Conservation (phyloP, 768 basidiomycete genomes). For the Leccinum barrowsii region DNA sequence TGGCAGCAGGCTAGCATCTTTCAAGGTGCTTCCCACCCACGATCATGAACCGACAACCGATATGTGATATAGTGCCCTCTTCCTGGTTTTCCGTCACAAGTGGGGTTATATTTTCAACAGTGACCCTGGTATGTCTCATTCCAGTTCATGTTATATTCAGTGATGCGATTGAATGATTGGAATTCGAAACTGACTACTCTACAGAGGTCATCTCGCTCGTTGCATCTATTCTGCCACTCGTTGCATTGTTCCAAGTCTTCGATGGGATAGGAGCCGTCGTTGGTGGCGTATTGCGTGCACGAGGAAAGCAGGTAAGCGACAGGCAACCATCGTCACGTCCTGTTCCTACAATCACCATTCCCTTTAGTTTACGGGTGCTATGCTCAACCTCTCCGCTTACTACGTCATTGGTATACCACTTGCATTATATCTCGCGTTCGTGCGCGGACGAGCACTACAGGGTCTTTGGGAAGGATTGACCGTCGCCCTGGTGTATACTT, state of each 20-base stretch:
- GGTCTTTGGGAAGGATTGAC: constrained; percentile 89
- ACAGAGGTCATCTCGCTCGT: constrained; percentile 46
- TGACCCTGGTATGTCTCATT: constrained; percentile 45
- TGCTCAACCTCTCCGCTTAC: constrained; percentile 63
- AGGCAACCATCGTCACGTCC: neutral
- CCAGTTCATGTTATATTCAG: neutral
- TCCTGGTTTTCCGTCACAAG: constrained; percentile 55
- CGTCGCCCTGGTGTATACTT: constrained; percentile 61
- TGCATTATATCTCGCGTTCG: constrained; percentile 76
- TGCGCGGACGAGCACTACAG: constrained; percentile 48
- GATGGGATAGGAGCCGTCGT: constrained; percentile 71
- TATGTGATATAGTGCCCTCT: constrained; percentile 40
- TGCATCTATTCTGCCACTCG: constrained; percentile 67
- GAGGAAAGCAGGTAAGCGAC: constrained; percentile 63
- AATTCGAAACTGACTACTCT: neutral
- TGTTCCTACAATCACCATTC: neutral
- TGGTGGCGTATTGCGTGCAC: constrained; percentile 76
- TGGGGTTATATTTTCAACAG: constrained; percentile 78
- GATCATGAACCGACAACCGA: neutral
- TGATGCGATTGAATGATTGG: neutral
- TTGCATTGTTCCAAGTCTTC: constrained; percentile 81
- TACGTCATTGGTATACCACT: constrained; percentile 83
- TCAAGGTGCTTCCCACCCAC: neutral
- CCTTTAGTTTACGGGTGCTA: constrained; percentile 60
- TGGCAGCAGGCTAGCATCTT: neutral